A percentile compares a stretch with the other conserved stretches of the same genome.
phyloP scores from a whole-genome alignment of 352 stramenopile genomes.

The Globisporangium polare region DNA sequence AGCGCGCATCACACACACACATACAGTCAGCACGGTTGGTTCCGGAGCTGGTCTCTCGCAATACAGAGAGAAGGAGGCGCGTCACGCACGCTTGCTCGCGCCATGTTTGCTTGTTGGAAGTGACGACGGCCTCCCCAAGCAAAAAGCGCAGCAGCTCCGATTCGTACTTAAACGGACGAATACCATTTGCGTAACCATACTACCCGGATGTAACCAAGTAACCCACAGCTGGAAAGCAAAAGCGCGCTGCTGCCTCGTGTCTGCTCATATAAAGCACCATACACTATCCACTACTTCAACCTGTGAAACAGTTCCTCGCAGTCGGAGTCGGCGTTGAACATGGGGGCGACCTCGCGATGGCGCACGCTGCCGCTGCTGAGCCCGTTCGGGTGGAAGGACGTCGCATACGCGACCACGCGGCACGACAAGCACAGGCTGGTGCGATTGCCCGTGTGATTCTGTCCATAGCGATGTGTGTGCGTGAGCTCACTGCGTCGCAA shows the following conservation, averaged over 20 bases:
- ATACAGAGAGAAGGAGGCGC: not conserved
- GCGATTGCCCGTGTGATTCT: not conserved
- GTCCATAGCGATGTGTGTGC: not conserved
- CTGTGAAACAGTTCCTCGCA: not conserved
- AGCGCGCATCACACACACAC: not conserved
- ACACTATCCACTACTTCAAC: not conserved
- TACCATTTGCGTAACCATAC: not conserved
- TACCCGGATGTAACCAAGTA: not conserved
- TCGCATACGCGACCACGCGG: slow-evolving; percentile 42
- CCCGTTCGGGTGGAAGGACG: slow-evolving; percentile 62
- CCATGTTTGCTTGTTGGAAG: slow-evolving; percentile 17
- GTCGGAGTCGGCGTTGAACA: slow-evolving; percentile 6
- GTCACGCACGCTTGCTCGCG: slow-evolving; percentile 21
- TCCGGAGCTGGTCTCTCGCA: not conserved
- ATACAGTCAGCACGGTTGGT: not conserved
- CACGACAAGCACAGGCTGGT: slow-evolving; percentile 54
- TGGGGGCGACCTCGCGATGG: slow-evolving; percentile 7
- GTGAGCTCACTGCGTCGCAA: not conserved
- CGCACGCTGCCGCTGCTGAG: slow-evolving; percentile 27
- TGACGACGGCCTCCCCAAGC: not conserved
- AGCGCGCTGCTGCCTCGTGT: not conserved
- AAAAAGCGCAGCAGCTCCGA: not conserved
- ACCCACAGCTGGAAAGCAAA: not conserved
- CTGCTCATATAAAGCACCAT: not conserved
- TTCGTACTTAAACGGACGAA: not conserved